A percentile compares a stretch with the other conserved stretches of the same genome.
Conservation (phyloP, 23 red algal genomes). For the Gracilaria gracilis region DNA sequence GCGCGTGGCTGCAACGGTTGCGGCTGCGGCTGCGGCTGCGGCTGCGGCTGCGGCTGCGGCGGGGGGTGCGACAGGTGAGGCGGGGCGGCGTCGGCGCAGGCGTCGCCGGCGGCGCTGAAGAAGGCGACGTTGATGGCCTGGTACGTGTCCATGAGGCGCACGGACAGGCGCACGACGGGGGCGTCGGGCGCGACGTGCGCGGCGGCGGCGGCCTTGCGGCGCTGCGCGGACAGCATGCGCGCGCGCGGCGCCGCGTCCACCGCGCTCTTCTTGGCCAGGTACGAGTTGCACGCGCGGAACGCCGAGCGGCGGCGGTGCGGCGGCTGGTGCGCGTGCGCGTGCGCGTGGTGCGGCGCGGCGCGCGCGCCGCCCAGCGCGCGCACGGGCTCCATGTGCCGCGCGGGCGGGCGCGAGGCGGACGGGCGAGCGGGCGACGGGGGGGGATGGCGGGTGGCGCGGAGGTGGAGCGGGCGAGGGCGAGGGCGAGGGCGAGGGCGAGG, state of each 20-base stretch:
- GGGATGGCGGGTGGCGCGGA: background rate
- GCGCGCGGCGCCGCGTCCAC: conserved; percentile 53
- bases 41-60: background rate
- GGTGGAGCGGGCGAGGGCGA: background rate
- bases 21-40: background rate
- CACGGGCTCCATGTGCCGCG: background rate
- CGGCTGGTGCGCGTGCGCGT: background rate
- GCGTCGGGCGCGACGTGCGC: background rate
- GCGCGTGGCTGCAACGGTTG: background rate
- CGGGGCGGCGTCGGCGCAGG: too few relatives aligned
- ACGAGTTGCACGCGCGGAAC: conserved; percentile 69
- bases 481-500: too few relatives aligned
- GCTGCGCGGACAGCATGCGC: background rate
- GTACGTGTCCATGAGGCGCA: conserved; percentile 64
- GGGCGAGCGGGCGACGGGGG: background rate
- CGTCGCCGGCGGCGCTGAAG: conserved; percentile 1
- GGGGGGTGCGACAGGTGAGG: background rate
- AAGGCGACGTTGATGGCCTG: conserved; percentile 67
- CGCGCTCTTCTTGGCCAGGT: conserved; percentile 67
- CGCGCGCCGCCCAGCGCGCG: background rate
- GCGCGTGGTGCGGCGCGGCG: conserved; percentile 6
- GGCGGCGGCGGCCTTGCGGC: background rate
- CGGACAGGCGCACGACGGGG: conserved; percentile 35
- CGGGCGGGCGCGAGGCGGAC: background rate
- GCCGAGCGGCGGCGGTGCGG: conserved; percentile 17